A percentile compares a stretch with the other conserved stretches of the same genome.
phyloP scores from a whole-genome alignment of 192 early-diverging fungal genomes.

The Mortierella antarctica region DNA sequence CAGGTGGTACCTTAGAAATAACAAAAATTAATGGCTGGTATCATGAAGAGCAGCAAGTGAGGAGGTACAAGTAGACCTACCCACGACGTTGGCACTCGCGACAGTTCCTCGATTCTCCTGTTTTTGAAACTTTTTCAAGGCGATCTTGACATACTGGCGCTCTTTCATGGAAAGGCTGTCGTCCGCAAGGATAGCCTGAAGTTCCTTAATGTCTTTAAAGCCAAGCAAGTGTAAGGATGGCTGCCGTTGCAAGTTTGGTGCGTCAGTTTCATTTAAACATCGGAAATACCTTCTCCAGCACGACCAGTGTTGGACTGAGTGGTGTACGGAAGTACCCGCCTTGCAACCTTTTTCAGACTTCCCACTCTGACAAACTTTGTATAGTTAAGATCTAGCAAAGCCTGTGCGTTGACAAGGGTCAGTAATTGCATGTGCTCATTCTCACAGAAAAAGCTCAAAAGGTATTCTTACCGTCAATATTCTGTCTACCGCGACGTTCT shows the following conservation, averaged over 20 bases:
- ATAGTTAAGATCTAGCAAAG: slow-evolving; percentile 70
- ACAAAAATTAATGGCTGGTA: background rate
- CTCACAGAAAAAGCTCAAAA: too few relatives aligned
- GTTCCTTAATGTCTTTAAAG: slow-evolving; percentile 75
- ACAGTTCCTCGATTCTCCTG: slow-evolving; percentile 63
- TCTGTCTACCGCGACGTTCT: slow-evolving; percentile 83
- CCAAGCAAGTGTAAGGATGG: background rate
- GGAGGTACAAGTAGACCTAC: slow-evolving; percentile 29
- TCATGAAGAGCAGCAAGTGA: background rate
- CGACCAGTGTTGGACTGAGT: slow-evolving; percentile 44
- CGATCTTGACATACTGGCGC: slow-evolving; percentile 55
- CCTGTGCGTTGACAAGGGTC: slow-evolving; percentile 15
- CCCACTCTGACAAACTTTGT: slow-evolving; percentile 77
- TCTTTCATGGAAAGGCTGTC: slow-evolving; percentile 56
- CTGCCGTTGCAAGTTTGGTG: background rate
- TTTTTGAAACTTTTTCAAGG: slow-evolving; percentile 65
- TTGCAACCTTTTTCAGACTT: slow-evolving; percentile 75
- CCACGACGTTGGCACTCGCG: slow-evolving; percentile 64
- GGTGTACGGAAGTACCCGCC: slow-evolving; percentile 73
- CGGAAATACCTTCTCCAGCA: slow-evolving; percentile 44
- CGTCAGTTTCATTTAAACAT: too few relatives aligned
- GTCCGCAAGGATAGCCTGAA: slow-evolving; percentile 78
- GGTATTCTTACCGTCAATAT: slow-evolving; percentile 61
- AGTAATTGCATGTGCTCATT: background rate
- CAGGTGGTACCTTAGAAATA: slow-evolving; percentile 80